Percentiles rank a stretch among this genome's conserved stretches.
phyloP scores from a whole-genome alignment of 192 early-diverging fungal species.

The Linnemannia hyalina region DNA sequence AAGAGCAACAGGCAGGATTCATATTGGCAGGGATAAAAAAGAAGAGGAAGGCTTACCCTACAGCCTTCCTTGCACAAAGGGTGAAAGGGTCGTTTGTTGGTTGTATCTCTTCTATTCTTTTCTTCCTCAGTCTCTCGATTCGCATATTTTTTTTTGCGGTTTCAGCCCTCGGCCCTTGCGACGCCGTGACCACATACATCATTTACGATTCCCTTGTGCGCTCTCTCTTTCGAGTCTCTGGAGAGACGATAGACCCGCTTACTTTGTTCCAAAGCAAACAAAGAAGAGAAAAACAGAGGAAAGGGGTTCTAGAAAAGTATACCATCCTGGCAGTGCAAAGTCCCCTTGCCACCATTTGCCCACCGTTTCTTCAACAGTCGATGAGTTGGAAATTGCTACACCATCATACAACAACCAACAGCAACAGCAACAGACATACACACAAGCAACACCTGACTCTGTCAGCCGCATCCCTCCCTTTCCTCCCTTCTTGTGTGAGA shows the following conservation, averaged over 20 bases:
- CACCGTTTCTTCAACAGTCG: neutral
- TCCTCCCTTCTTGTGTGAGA: neutral
- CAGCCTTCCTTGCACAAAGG: neutral
- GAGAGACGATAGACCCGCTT: neutral
- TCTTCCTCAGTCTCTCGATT: neutral
- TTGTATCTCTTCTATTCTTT: neutral
- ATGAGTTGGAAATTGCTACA: neutral
- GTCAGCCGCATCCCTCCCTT: neutral
- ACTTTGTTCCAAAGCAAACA: neutral
- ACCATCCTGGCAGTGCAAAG: neutral
- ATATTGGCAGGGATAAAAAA: too few relatives aligned
- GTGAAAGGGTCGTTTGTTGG: neutral
- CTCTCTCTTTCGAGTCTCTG: neutral
- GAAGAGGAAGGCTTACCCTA: too few relatives aligned
- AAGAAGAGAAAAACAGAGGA: neutral
- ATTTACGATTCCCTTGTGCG: neutral
- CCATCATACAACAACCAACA: neutral
- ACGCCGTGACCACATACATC: constrained; percentile 4
- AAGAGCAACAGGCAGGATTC: too few relatives aligned
- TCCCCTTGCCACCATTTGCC: neutral
- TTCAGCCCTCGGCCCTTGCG: constrained; percentile 1
- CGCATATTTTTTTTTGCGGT: neutral
- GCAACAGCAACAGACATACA: neutral
- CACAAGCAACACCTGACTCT: neutral
- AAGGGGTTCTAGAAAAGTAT: neutral